A percentile compares a stretch with the other conserved stretches of the same genome.
Evolutionary conservation across 169 alveolate genomes (phyloP).

Genomic region (Besnoitia besnoiti): DNA sequence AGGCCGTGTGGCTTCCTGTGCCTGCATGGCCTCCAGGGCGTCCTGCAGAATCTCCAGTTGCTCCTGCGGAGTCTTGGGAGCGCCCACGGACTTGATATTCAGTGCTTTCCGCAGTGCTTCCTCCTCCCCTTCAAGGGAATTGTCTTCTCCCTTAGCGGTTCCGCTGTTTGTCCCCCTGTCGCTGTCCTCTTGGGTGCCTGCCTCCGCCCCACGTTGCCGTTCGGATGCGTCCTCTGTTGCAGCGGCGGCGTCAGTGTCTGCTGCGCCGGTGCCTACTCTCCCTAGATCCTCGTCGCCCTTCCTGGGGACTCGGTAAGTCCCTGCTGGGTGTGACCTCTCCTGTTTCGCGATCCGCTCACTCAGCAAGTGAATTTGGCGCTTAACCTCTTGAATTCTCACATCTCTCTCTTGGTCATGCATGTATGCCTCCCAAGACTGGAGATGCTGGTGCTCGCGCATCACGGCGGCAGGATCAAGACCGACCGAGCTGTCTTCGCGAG

Average conservation of each 20-base stretch:
- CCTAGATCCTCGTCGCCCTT: not conserved
- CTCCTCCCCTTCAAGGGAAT: not conserved
- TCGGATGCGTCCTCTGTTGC: not conserved
- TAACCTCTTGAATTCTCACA: slow-evolving; percentile 37
- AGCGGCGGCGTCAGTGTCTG: not conserved
- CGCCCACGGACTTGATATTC: not conserved
- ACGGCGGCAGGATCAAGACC: not conserved
- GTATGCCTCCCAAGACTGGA: slow-evolving; percentile 58
- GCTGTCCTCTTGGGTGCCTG: not conserved
- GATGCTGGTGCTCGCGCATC: slow-evolving; percentile 39
- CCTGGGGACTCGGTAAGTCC: not conserved
- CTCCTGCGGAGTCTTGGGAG: not conserved
- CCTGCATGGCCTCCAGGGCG: not conserved
- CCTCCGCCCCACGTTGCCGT: not conserved
- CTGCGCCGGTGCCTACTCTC: slow-evolving; percentile 31
- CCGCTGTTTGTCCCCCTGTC: not conserved
- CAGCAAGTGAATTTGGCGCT: slow-evolving; percentile 41
- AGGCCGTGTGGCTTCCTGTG: not conserved
- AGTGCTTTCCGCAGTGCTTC: slow-evolving; percentile 13
- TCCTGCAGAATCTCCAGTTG: slow-evolving; percentile 10
- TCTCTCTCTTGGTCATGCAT: slow-evolving; percentile 63
- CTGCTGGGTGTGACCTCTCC: not conserved
- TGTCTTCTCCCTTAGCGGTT: not conserved
- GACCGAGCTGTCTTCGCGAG: slow-evolving; percentile 23
- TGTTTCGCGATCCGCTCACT: not conserved